Evolutionary conservation across 257 asterid genomes (phyloP).

Genomic region (Nicotiana attenuata): DNA sequence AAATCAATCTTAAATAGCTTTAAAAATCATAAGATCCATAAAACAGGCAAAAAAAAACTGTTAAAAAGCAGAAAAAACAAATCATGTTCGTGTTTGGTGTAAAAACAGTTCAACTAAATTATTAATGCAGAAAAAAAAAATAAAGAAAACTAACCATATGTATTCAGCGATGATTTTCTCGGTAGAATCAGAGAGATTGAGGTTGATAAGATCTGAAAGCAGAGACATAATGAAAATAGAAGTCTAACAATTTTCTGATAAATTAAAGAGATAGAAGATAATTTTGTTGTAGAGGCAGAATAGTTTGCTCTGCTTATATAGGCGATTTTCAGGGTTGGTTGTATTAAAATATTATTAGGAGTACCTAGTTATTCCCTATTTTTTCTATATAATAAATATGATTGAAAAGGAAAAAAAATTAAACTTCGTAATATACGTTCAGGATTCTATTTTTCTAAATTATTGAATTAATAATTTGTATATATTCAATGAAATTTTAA

Average conservation of each 20-base stretch:
- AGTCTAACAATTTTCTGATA: not conserved
- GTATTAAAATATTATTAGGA: not conserved
- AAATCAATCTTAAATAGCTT: not conserved
- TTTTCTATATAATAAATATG: not conserved
- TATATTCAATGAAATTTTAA: too few species aligned
- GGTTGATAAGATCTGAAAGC: slow-evolving; percentile 54
- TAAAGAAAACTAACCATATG: slow-evolving; percentile 43
- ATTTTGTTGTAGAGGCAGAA: not conserved
- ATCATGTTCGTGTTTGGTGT: too few species aligned
- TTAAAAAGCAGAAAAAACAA: not conserved
- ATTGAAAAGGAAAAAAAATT: not conserved
- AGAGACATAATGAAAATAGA: slow-evolving; percentile 36
- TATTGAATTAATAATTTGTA: too few species aligned
- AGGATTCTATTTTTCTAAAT: too few species aligned
- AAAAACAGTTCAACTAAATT: not conserved
- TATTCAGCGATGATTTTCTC: slow-evolving; percentile 64
- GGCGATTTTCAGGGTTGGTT: slow-evolving; percentile 1
- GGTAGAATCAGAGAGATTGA: slow-evolving; percentile 53
- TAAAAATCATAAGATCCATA: not conserved
- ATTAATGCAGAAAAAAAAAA: not conserved
- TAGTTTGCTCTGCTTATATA: not conserved
- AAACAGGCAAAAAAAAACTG: not conserved
- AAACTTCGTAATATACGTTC: too few species aligned
- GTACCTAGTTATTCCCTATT: not conserved
- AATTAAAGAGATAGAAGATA: not conserved